Evolutionary conservation across 192 early-diverging fungal species (phyloP), one percentile per base, ranked within the genome.

Genomic region (Backusella liffmaniae): DNA sequence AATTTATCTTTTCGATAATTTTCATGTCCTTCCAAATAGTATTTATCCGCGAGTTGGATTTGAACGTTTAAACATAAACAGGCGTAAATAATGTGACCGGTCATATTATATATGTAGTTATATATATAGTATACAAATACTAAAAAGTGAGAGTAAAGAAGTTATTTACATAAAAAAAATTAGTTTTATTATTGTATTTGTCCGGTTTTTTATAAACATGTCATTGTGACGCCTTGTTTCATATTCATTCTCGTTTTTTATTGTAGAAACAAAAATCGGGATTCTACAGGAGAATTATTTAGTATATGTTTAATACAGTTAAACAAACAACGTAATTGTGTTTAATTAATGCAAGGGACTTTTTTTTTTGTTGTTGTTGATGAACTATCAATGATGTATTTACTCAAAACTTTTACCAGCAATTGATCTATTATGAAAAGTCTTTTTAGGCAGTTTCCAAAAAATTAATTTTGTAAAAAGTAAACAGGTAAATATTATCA

Each of bases 1-100:
- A 73, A 56, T 21, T 29, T 39, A 1, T 68, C 39, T 39, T 23
- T 66, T 37, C 77, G 46, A 29, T 65, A 53, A 42, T 49, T 34
- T 36, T 44, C 34, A 46, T 78, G 77, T 18, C 66, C 67, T 59
- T 78, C 72, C 16, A 74, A 39, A 23, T 39, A 42, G 39, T 78
- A 73, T 44, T 73, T 78, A 36, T 59, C 35, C 18, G 77, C 42
- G 6, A 78, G 71, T 35, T 78, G 72, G 13, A 74, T 44, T 35
- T 69, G 62, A 12, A 78, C 51, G 53, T 78, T 78, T 15, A 78
- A 42, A 67, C 77, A 78, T 23, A n/a, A 18, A 56, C 77, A 78
- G 32, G 77, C 77, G 62, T 78, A 78, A 21, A 78, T 41, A 16
- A 78, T 36, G 67, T 76, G 75, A n/a, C 74, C 74, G 30, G 75